Base-by-base conservation (phyloP, 2,329 filamentous ascomycete genomes). In the Fusarium piperis region DNA sequence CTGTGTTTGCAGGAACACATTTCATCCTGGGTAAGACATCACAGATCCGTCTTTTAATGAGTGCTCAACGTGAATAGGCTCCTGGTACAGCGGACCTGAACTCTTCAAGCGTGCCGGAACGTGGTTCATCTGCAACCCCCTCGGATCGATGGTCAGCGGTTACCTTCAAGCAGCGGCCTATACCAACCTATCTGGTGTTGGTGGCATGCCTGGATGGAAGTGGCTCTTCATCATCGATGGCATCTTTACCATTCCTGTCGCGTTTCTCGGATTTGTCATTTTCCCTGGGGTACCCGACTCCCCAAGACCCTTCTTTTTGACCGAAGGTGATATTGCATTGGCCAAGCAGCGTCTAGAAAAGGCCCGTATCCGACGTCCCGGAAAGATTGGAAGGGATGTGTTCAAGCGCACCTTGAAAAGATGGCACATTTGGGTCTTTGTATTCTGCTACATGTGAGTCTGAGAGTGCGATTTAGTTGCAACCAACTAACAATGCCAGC, bases 191-290 rank as follows among this genome's bases (percentile, higher is more conserved):
- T 62, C 63, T 3, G 85, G 85, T 0, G 79, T 84, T 1, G 76
- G 74, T 4, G 85, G 85, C 0, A 81, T 85, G 78, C 76, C 84
- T 0, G 86, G 86, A 0, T 87, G 85, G 85, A 77, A 81, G 52
- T 86, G 65, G 61, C 65, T 67, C 9, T 67, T 67, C 28, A 67
- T 65, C 39, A 57, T 67, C 2, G 61, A 67, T 6, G 65, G 65
- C 16, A 60, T 60, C n/a, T 51, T 60, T 15, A 67, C 61, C 1
- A 46, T 67, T 1, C 65, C 65, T 13, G 48, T 67, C 2, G 65
- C 65, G 15, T 41, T 67, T 11, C 33, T 61, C 13, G 65, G 61
- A 11, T 67, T 67, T 33, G 10, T 61, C 12, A 32, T 67, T n/a
- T 67, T 64, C 6, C 65, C 65, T 10, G 61, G 65, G 6, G 18